phyloP scores from a whole-genome alignment of 805 yeast species.

The Tetrapisispora taiwanensis region DNA sequence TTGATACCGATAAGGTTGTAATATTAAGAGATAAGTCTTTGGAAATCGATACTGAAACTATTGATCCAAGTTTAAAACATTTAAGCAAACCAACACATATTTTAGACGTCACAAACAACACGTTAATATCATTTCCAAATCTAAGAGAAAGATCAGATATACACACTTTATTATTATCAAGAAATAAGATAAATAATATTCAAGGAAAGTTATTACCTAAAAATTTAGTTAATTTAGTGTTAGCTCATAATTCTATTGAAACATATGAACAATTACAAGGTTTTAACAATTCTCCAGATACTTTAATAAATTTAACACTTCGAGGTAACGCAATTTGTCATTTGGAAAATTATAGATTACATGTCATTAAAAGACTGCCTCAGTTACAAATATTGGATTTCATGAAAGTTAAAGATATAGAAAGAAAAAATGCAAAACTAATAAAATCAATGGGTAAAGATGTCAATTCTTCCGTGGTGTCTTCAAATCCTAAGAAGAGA shows the following conservation, averaged over 20 bases:
- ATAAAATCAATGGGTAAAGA: constrained; percentile 17
- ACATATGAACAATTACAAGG: constrained; percentile 37
- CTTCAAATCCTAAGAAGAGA: background rate
- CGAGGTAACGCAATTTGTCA: constrained; percentile 48
- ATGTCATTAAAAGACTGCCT: constrained; percentile 55
- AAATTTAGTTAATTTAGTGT: constrained; percentile 38
- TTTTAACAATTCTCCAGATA: constrained; percentile 31
- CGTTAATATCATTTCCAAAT: constrained; percentile 49
- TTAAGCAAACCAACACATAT: constrained; percentile 38
- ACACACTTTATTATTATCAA: constrained; percentile 47
- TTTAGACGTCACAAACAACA: constrained; percentile 73
- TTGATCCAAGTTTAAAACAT: constrained; percentile 33
- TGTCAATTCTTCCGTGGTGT: background rate
- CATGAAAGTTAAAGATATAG: constrained; percentile 45
- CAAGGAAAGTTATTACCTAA: constrained; percentile 26
- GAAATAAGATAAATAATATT: constrained; percentile 45
- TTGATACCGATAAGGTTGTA: constrained; percentile 21
- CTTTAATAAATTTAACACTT: constrained; percentile 41
- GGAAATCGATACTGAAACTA: constrained; percentile 34
- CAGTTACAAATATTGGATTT: constrained; percentile 57
- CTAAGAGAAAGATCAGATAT: constrained; percentile 30
- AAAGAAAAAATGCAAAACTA: constrained; percentile 35
- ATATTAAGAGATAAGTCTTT: constrained; percentile 29
- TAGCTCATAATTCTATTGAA: constrained; percentile 45
- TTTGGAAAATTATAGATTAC: constrained; percentile 45